Evolutionary conservation across 208 protist genomes (phyloP), one percentile per base, ranked within the genome.

Genomic region (Phytomonas sp.): DNA sequence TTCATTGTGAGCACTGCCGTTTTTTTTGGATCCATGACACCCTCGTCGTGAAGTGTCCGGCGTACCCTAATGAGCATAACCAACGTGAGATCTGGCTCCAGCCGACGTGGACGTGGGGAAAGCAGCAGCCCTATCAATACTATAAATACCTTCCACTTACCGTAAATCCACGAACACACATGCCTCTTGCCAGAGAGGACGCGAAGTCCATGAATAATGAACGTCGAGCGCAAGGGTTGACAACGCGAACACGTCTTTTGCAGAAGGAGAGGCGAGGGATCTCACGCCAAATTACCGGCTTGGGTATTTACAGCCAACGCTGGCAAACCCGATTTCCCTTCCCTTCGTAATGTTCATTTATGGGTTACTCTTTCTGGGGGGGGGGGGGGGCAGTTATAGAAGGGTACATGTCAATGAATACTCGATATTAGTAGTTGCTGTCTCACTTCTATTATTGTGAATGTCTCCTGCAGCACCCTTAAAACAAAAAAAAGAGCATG

Each of bases 161-260:
- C 36, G 83, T 82, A 46, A 91, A 92, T 65, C 89, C 89, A 28
- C 81, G 89, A 30, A 95, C 89, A 20, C 68, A 73, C 11, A 90
- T 90, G 85, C 79, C 62, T 0, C 46, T 95, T 26, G 86, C 89
- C 0, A 78, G 89, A 26, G 89, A 95, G 76, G 86, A 89, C 65
- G 86, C 89, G 6, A 87, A 83, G 34, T 75, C 83, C 15, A 95
- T 95, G 89, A 95, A 95, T 75, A 95, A 92, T 68, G 89, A 95
- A 75, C 76, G 86, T 6, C 80, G 89, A 31, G 75, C 70, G 33
- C 86, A 92, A 63, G 89, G 89, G 5, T 71, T 95, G 60, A 76
- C 89, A 15, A 92, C 89, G n/a, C 79, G 82, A 72, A 91, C 80
- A 60, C 82, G 80, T 13, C 66, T 85, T 43, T 60, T 91, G 59